Conservation (phyloP, 305 asterid species). For the Stenogyne calaminthoides region DNA sequence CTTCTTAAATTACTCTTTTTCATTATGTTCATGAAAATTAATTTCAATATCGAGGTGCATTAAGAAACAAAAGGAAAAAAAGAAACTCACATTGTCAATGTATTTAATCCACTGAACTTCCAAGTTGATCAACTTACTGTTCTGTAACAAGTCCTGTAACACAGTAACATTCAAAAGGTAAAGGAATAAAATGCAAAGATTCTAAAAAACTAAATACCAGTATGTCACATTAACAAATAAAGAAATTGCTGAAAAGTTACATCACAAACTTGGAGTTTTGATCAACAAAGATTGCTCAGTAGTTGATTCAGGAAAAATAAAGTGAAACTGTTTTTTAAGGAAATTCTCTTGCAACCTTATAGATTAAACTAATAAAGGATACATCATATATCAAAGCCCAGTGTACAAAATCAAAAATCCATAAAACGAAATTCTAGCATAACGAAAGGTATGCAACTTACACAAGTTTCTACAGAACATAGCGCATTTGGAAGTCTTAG, state of each 20-base stretch:
- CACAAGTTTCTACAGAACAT: constrained; percentile 80
- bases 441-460: constrained; percentile 45
- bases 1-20: no score
- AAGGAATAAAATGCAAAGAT: constrained; percentile 14
- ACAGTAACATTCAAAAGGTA: constrained; percentile 29
- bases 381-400: neutral
- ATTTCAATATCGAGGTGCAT: no score
- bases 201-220: neutral
- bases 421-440: neutral
- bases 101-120: constrained; percentile 92
- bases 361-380: no score
- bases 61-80: no score
- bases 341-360: constrained; percentile 1
- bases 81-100: constrained; percentile 79
- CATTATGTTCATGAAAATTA: no score
- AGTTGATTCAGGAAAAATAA: constrained; percentile 6
- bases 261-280: neutral
- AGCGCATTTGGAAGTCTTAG: constrained; percentile 77
- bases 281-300: neutral
- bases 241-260: neutral
- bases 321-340: neutral
- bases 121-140: constrained; percentile 65
- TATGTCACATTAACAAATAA: no score
- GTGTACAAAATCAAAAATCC: neutral
- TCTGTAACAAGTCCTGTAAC: constrained; percentile 70